Evolutionary conservation across 1,139 yeast genomes (phyloP).

Genomic region (Neolecta irregularis): DNA sequence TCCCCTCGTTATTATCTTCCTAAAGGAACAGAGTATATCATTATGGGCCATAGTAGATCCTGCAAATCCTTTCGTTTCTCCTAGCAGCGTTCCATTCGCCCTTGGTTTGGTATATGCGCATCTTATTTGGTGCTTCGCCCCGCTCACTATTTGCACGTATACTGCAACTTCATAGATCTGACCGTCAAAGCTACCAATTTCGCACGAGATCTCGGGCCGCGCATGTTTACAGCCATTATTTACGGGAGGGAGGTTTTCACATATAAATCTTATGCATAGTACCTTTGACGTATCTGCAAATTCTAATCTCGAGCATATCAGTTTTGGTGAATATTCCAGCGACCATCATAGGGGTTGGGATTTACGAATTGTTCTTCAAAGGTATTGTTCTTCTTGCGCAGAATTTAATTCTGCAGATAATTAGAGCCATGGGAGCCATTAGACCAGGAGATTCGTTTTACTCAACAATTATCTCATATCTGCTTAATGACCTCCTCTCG

Average conservation of each 20-base stretch:
- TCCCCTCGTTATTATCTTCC: too few species aligned
- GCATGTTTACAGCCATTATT: slow-evolving; percentile 9
- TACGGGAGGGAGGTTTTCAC: slow-evolving; percentile 5
- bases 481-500: too few species aligned
- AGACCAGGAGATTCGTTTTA: too few species aligned
- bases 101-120: slow-evolving; percentile 8
- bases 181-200: slow-evolving; percentile 8
- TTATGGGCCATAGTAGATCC: slow-evolving; percentile 10
- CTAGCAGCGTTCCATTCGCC: slow-evolving; percentile 7
- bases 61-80: slow-evolving; percentile 11
- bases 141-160: slow-evolving; percentile 6
- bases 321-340: slow-evolving; percentile 10
- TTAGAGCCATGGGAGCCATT: too few species aligned
- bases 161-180: too few species aligned
- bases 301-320: slow-evolving; percentile 7
- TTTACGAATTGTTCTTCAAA: too few species aligned
- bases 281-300: too few species aligned
- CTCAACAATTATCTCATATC: too few species aligned
- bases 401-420: too few species aligned
- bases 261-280: slow-evolving; percentile 8
- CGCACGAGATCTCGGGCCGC: slow-evolving; percentile 8
- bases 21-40: too few species aligned
- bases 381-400: too few species aligned
- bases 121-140: slow-evolving; percentile 7
- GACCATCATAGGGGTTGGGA: slow-evolving; percentile 7